Conservation (phyloP, 768 basidiomycete species). For the Termitomyces sp. region DNA sequence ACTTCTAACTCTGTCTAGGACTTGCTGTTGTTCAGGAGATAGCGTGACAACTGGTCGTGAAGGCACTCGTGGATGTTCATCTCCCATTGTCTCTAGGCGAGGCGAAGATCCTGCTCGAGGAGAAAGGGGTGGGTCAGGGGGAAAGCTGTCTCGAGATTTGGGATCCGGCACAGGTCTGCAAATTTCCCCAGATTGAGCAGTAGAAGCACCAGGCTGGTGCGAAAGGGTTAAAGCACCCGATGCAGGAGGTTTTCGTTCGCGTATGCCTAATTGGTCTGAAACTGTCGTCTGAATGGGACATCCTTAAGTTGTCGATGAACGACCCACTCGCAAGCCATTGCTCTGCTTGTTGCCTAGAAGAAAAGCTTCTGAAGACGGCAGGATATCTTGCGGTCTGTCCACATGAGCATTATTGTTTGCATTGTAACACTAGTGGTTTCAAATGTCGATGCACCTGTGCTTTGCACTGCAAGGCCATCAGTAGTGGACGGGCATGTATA, state of each 20-base stretch:
- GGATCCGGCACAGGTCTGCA: neutral
- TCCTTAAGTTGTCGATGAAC: neutral
- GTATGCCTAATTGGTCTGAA: neutral
- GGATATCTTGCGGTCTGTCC: slow-evolving; percentile 49
- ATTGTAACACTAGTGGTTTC: neutral
- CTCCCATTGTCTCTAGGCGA: neutral
- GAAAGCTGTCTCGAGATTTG: too few species aligned
- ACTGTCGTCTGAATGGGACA: neutral
- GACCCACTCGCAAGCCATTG: slow-evolving; percentile 39
- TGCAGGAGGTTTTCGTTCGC: neutral
- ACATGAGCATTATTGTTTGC: neutral
- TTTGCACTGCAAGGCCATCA: slow-evolving; percentile 33
- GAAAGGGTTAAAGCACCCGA: neutral
- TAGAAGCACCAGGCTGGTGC: neutral
- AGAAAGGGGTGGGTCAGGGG: neutral
- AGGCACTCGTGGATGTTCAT: neutral
- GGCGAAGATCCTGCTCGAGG: neutral
- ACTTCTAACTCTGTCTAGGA: slow-evolving; percentile 47
- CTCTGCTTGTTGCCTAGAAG: slow-evolving; percentile 33
- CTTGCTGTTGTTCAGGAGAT: slow-evolving; percentile 46
- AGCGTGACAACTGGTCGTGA: slow-evolving; percentile 25
- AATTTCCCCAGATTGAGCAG: neutral
- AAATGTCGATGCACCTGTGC: slow-evolving; percentile 28
- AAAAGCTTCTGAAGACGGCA: slow-evolving; percentile 50
- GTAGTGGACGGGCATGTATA: neutral